A percentile compares a stretch with the other conserved stretches of the same genome.
phyloP scores from a whole-genome alignment of 2,329 filamentous ascomycete species.

The Phialocephala sp. region DNA sequence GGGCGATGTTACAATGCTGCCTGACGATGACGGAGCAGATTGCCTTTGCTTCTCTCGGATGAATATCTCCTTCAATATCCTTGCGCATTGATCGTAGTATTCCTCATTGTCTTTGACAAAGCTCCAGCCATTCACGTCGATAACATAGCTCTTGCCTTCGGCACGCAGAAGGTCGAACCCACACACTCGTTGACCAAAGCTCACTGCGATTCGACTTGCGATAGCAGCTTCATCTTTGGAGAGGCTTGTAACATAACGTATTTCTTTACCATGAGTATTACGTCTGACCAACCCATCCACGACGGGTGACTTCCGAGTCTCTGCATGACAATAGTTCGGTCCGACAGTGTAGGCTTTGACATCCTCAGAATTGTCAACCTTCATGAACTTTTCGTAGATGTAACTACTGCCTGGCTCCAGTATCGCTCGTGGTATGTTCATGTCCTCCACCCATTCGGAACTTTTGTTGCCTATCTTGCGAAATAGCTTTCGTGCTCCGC shows the following conservation, averaged over 20 bases:
- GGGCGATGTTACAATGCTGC: conserved; percentile 12
- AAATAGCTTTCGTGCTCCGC: conserved; percentile 90
- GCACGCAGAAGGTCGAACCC: conserved; percentile 93
- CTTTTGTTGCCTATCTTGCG: conserved; percentile 99
- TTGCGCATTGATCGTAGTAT: conserved; percentile 92
- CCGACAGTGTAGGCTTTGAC: conserved; percentile 99
- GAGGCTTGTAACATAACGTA: conserved; percentile 90
- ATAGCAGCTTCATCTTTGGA: conserved; percentile 81
- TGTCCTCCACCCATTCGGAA: conserved; percentile 84
- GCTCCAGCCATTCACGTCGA: conserved; percentile 99
- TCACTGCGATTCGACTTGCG: conserved; percentile 86
- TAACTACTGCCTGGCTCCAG: conserved; percentile 84
- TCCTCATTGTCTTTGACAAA: conserved; percentile 99
- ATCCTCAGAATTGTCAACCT: conserved; percentile 95
- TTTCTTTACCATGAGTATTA: conserved; percentile 96
- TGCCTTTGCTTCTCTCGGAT: conserved; percentile 75
- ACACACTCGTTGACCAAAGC: conserved; percentile 94
- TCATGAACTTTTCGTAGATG: conserved; percentile 96
- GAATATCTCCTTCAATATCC: conserved; percentile 87
- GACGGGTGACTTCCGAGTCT: conserved; percentile 95
- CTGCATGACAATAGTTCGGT: conserved; percentile 89
- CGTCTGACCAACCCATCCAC: conserved; percentile 95
- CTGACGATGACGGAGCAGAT: conserved; percentile 45
- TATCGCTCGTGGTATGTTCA: conserved; percentile 79
- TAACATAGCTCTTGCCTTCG: conserved; percentile 90